These are phyloP conservation scores for Helichrysum umbraculigerum DNA, from an alignment of 129 eudicot genomes.

Conservation along the genomic window DNA sequence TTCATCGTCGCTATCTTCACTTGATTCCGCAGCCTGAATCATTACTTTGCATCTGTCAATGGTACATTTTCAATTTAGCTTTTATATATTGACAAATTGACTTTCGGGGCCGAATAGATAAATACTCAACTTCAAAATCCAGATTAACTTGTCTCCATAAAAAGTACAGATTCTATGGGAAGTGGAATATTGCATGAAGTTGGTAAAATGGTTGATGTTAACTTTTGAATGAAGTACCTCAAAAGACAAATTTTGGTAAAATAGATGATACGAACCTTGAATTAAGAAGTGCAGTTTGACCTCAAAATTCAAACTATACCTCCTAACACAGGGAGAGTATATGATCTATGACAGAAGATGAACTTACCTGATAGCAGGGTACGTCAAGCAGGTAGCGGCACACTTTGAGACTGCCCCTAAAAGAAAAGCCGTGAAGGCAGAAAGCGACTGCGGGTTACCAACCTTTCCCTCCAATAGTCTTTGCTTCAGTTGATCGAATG, in stretches of 20 bases:
- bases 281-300: constrained; percentile 11
- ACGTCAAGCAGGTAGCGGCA: constrained; percentile 84
- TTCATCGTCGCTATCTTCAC: constrained; percentile 48
- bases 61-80: not conserved
- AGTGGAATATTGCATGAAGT: constrained; percentile 2
- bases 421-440: constrained; percentile 84
- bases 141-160: not conserved
- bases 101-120: not conserved
- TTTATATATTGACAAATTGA: not conserved
- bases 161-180: not conserved
- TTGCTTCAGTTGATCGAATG: constrained; percentile 84
- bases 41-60: constrained; percentile 79
- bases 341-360: not conserved
- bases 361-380: constrained; percentile 84
- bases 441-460: constrained; percentile 63
- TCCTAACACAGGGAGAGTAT: not conserved
- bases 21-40: constrained; percentile 80
- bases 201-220: not conserved
- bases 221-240: not conserved
- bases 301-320: constrained; percentile 6
- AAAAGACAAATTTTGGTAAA: not conserved
- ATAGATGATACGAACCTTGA: not conserved
- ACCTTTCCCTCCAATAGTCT: constrained; percentile 49
- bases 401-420: constrained; percentile 92
- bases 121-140: not conserved